Evolutionary conservation across 2,329 filamentous ascomycete species (phyloP).

Genomic region (Xylariaceae sp.): DNA sequence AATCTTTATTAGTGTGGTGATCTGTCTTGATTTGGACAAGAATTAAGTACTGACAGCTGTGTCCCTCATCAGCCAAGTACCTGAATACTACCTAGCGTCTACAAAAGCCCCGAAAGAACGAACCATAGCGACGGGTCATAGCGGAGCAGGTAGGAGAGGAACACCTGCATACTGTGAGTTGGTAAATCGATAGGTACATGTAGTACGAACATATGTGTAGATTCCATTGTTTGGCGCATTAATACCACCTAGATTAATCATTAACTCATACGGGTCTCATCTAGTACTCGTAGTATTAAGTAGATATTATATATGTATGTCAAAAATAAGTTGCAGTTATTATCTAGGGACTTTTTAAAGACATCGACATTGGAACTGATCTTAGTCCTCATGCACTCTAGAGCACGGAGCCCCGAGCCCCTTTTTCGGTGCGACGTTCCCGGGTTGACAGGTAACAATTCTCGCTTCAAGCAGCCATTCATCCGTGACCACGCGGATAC

Average conservation of each 20-base stretch:
- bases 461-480: not conserved
- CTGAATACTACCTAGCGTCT: not conserved
- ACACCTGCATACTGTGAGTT: too few relatives aligned
- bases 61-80: not conserved
- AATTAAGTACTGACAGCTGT: not conserved
- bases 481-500: not conserved
- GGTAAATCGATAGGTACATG: too few relatives aligned
- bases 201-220: too few relatives aligned
- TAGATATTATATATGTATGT: too few relatives aligned
- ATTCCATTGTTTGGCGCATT: too few relatives aligned
- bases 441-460: not conserved
- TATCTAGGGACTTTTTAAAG: not conserved
- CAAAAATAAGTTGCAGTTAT: not conserved
- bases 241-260: too few relatives aligned
- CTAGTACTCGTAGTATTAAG: too few relatives aligned
- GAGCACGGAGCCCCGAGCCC: not conserved
- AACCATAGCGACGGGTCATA: slow-evolving; percentile 22
- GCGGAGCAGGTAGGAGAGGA: not conserved
- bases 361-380: not conserved
- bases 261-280: too few relatives aligned
- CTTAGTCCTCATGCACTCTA: not conserved
- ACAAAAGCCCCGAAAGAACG: slow-evolving; percentile 10
- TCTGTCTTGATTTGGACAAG: not conserved
- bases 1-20: not conserved
- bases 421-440: not conserved